Base-by-base conservation (phyloP, 345 rosid genomes). In the Camelina neglecta region DNA sequence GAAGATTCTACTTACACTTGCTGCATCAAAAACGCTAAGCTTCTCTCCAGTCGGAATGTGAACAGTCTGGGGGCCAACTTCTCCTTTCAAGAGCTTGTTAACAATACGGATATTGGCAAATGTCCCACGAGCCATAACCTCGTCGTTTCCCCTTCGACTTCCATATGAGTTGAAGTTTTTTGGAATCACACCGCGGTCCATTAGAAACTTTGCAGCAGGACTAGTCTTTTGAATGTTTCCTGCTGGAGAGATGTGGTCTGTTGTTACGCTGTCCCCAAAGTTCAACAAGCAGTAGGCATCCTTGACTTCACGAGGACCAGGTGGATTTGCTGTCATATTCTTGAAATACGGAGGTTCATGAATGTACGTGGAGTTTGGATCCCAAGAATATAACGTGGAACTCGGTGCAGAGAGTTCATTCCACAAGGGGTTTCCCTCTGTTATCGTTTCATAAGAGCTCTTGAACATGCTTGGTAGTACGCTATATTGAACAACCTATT, bases 301-400 rank as follows among this genome's bases (percentile, higher is more conserved):
- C 74, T 87, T 91, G 76, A 93, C 96, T 64, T 86, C 85, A 42
- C 84, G 85, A 11, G 93, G 85, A 12, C 93, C 92, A 20, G 97
- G 93, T 76, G 97, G 93, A 15, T 71, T 76, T 61, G 85, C 68
- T 2, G 91, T 82, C 90, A 89, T 91, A 79, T 78, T 77, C 78
- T 93, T 89, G 84, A 89, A 91, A 73, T 88, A 91, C 1, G 96
- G 97, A 45, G 98, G 97, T 50, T 93, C 87, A 3, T 91, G 97
- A 64, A 91, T 93, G 69, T 91, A 91, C 0, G 98, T 91, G 26
- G 97, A 91, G 68, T 80, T 87, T 0, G 89, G 79, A 62, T 93
- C 97, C 97, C 97, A 93, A 2, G 87, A 69, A 67, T 91, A 93
- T 1, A 88, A 78, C 0, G 81, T 85, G 10, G 82, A 58, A 33